Evolutionary conservation across 2,329 filamentous ascomycete species (phyloP).

Genomic region (Thermothelomyces thermophilus): DNA sequence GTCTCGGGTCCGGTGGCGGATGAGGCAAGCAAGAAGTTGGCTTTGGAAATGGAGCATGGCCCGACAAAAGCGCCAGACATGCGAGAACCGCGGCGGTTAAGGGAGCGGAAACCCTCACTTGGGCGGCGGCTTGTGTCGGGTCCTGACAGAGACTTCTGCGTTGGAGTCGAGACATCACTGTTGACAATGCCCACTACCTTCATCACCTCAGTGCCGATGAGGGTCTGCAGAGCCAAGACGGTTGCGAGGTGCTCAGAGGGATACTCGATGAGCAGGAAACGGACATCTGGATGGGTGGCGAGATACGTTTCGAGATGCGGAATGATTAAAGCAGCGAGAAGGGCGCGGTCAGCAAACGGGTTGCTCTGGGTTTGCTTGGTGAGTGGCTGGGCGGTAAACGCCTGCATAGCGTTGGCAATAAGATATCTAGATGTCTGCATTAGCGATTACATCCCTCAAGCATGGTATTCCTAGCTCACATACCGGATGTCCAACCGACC

Average conservation of each 20-base stretch:
- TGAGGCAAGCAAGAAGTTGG: constrained; percentile 52
- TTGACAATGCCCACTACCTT: constrained; percentile 54
- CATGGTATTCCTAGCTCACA: constrained; percentile 14
- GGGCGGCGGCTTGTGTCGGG: constrained; percentile 22
- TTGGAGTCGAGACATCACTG: constrained; percentile 28
- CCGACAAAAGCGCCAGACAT: constrained; percentile 4
- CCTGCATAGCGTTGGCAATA: constrained; percentile 54
- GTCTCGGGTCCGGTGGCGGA: constrained; percentile 49
- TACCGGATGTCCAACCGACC: constrained; percentile 55
- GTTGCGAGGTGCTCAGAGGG: constrained; percentile 50
- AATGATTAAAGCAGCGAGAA: constrained; percentile 52
- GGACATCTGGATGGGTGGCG: constrained; percentile 44
- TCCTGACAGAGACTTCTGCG: constrained; percentile 23
- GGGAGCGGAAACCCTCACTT: constrained; percentile 16
- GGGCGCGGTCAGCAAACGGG: constrained; percentile 46
- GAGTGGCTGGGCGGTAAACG: constrained; percentile 45
- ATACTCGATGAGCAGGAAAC: constrained; percentile 55
- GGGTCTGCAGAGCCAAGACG: constrained; percentile 49
- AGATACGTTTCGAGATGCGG: constrained; percentile 57
- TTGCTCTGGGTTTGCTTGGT: constrained; percentile 46
- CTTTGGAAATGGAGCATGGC: constrained; percentile 38
- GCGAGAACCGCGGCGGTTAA: not conserved
- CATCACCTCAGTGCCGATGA: constrained; percentile 50
- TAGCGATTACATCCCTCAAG: not conserved
- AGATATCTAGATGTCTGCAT: constrained; percentile 46